These are phyloP conservation scores for Sesbania bispinosa DNA, from an alignment of 306 rosid species.

Conservation along the genomic window DNA sequence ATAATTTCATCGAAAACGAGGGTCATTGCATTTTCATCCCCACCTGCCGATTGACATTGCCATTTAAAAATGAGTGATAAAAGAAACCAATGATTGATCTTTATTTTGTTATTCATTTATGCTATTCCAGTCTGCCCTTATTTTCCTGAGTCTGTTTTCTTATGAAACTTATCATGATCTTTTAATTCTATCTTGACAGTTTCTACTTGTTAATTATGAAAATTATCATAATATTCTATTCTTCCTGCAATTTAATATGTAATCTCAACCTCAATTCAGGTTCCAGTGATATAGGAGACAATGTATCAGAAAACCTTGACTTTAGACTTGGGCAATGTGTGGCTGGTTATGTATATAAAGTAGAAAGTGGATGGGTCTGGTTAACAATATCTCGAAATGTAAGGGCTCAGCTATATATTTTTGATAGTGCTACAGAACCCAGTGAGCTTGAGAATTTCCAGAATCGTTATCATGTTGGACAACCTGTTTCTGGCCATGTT, in stretches of 20 bases:
- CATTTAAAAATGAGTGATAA: background rate
- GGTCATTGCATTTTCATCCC: background rate
- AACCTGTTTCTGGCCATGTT: conserved; percentile 56
- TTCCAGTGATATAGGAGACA: conserved; percentile 42
- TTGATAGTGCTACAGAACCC: conserved; percentile 78
- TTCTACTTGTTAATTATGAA: background rate
- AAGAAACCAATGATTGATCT: background rate
- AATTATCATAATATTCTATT: background rate
- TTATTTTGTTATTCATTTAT: conserved; percentile 2
- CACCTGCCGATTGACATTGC: background rate
- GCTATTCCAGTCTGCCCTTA: background rate
- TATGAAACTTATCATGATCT: background rate
- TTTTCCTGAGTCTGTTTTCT: background rate
- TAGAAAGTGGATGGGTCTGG: conserved; percentile 84
- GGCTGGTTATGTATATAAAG: conserved; percentile 74
- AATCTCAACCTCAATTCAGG: conserved; percentile 45
- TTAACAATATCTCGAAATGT: conserved; percentile 62
- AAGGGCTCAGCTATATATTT: conserved; percentile 71
- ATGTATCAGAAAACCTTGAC: conserved; percentile 30
- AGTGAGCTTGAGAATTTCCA: conserved; percentile 63
- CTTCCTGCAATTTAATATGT: background rate
- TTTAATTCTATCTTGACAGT: background rate
- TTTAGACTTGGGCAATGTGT: conserved; percentile 60
- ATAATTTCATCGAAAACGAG: background rate
- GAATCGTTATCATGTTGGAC: conserved; percentile 62